Base-by-base conservation (phyloP, 306 rosid genomes). In the Coriaria nepalensis region DNA sequence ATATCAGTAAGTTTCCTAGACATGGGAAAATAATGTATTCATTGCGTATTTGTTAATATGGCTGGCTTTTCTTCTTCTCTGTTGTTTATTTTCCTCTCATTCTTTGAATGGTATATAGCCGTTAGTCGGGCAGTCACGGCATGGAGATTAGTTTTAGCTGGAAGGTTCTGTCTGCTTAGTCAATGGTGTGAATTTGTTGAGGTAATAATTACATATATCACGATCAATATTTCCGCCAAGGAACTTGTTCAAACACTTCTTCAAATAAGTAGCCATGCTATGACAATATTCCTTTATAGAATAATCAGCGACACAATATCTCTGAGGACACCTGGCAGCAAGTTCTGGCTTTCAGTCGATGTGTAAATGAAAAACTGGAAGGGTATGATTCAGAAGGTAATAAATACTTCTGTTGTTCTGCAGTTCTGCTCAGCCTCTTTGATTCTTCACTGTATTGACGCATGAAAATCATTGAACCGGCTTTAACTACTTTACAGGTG, bases 321-420 rank as follows among this genome's bases (percentile, higher is more conserved):
- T 79, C 94, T 5, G 94, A 92, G 75, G 98, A 92, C 72, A 85
- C 96, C 10, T 92, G 98, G 98, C 72, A 64, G 66, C 98, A 92
- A 75, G 96, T 85, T 56, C 67, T 92, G 49, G 87, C 98, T 71
- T 92, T 92, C 69, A 92, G 96, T 70, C 69, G 82, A 61, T 75
- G 87, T 69, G 93, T 84, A 8, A 92, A 73, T 14, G 93, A 92
- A 67, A 82, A 60, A 73, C 66, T 92, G 76, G 87, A 79, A 48
- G 92, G 94, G 49, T 92, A 92, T 70, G 98, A 92, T 69, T 85
- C 87, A 37, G 94, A 78, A 85, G 98, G 98, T 90, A 85, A 20
- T 20, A 20, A 20, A 1, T 1, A 20, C 29, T 20, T 20, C 29
- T n/a, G n/a, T n/a, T n/a, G n/a, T n/a, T n/a, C n/a, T n/a, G n/a